These are phyloP conservation scores for Penicillium psychrofluorescens DNA, from an alignment of 495 filamentous ascomycete genomes.

Conservation along the genomic window DNA sequence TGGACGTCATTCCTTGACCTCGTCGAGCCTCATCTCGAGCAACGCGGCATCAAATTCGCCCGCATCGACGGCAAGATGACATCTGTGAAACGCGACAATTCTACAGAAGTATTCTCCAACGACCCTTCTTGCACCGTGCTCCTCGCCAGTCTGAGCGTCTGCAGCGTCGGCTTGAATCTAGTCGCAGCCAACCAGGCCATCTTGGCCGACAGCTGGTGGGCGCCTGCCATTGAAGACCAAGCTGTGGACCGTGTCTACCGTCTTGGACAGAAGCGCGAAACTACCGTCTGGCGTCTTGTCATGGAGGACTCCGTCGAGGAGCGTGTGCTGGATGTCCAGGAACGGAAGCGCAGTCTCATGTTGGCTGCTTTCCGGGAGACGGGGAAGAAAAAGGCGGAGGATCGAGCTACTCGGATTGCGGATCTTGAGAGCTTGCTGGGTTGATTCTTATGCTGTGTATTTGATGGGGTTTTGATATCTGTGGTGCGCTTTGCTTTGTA, in stretches of 20 bases:
- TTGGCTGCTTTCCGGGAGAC: conserved; percentile 67
- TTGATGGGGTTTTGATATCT: too few species aligned
- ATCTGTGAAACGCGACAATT: conserved; percentile 57
- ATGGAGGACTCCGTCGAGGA: conserved; percentile 87
- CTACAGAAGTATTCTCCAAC: conserved; percentile 56
- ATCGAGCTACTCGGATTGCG: conserved; percentile 44
- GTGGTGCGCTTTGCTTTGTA: too few species aligned
- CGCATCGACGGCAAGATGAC: conserved; percentile 83
- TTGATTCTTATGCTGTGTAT: not conserved
- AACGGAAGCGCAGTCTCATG: conserved; percentile 73
- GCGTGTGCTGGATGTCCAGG: conserved; percentile 72
- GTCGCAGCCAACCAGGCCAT: conserved; percentile 84
- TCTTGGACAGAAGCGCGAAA: conserved; percentile 72
- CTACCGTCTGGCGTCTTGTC: conserved; percentile 73
- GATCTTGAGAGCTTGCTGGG: conserved; percentile 52
- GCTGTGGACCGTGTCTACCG: conserved; percentile 87
- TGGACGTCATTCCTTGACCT: conserved; percentile 88
- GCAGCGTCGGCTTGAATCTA: conserved; percentile 83
- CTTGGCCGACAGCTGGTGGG: conserved; percentile 85
- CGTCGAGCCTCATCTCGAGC: conserved; percentile 61
- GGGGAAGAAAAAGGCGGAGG: conserved; percentile 39
- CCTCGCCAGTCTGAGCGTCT: conserved; percentile 75
- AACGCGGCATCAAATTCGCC: conserved; percentile 54
- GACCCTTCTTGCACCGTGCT: conserved; percentile 69
- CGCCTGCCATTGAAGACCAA: conserved; percentile 89